Base-by-base conservation (phyloP, 2,329 filamentous ascomycete genomes). In the Fusarium sp. region DNA sequence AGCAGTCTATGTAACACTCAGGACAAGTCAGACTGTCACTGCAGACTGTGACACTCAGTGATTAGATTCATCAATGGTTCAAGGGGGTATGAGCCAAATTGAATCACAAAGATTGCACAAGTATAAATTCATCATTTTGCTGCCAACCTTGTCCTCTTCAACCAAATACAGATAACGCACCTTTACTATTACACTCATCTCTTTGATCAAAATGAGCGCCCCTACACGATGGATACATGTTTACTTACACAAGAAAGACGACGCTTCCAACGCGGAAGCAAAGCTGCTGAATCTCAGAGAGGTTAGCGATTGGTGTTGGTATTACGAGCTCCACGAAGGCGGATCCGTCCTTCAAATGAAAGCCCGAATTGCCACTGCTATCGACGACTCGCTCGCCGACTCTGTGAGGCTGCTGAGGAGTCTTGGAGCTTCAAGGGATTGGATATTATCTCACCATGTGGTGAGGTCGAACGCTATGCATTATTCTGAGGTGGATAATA, bases 151-250 rank as follows among this genome's bases (percentile, higher is more conserved):
- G 4, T 22, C 8, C 26, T 26, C 41, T 26, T 0, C 4, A 47
- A 4, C 6, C 6, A 10, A 28, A 16, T 0, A 28, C 0, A 28
- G 8, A 12, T 3, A 1, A 22, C n/a, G 6, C 9, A 28, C 0
- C 6, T 4, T 11, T 47, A 6, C 26, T 2, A 22, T 8, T 0
- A 2, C 11, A 28, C 1, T 22, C 26, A 22, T 22, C 20, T 16
- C 44, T 5, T 1, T 1, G 22, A 5, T 0, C 18, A 47, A 47
- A 30, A 47, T 47, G 44, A 22, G 26, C 9, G 6, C 6, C 9
- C 0, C 15, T 0, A 20, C 12, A 8, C 44, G 3, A 47, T 47
- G 26, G 44, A 47, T 47, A 7, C 44, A 47, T 30, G 44, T 47
- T 0, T 47, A 6, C 20, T 22, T 47, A 5, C 44, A 15, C 16